These are phyloP conservation scores for Penicillium occitanis DNA, from an alignment of 2,329 filamentous ascomycete species.

Conservation along the genomic window DNA sequence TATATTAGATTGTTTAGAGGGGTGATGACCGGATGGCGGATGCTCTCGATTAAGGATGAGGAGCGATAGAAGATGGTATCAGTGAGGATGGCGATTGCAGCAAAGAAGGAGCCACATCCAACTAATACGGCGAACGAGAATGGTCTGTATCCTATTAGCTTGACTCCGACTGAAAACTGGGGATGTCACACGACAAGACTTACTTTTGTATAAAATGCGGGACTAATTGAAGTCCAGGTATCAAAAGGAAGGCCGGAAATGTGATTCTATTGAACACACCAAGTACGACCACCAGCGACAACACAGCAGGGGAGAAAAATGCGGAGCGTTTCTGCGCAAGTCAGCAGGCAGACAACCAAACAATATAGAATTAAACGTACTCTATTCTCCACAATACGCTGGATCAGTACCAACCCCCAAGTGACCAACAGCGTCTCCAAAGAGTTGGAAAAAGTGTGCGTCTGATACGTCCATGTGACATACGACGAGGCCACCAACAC, in stretches of 20 bases:
- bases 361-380: conserved; percentile 46
- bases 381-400: conserved; percentile 76
- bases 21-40: conserved; percentile 66
- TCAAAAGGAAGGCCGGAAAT: conserved; percentile 86
- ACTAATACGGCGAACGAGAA: conserved; percentile 62
- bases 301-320: conserved; percentile 69
- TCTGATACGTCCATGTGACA: conserved; percentile 98
- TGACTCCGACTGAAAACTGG: neutral
- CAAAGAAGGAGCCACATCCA: conserved; percentile 65
- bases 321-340: conserved; percentile 66
- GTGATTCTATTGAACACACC: conserved; percentile 96
- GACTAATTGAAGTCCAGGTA: conserved; percentile 79
- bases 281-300: conserved; percentile 79
- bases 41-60: conserved; percentile 36
- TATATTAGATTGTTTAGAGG: conserved; percentile 76
- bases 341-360: conserved; percentile 8
- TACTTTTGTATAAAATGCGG: conserved; percentile 83
- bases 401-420: conserved; percentile 90
- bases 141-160: conserved; percentile 47
- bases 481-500: conserved; percentile 92
- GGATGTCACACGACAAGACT: conserved; percentile 31
- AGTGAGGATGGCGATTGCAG: conserved; percentile 70
- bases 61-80: conserved; percentile 79
- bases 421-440: conserved; percentile 89
- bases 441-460: conserved; percentile 97